These are phyloP conservation scores for Hibiscus tridactylites DNA, from an alignment of 345 rosid species.

Conservation along the genomic window DNA sequence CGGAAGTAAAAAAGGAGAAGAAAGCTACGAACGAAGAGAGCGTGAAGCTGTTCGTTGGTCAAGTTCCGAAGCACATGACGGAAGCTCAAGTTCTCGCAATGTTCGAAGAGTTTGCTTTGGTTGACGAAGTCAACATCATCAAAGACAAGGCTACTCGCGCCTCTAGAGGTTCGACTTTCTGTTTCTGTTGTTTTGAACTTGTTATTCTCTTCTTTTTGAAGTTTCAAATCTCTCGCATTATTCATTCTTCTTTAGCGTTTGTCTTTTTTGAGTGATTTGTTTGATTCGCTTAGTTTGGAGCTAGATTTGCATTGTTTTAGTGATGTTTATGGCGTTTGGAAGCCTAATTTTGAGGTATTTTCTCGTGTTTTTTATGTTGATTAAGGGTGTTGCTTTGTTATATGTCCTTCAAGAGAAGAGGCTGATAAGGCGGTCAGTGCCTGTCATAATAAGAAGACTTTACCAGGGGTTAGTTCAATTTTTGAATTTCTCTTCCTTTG, in stretches of 20 bases:
- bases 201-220: neutral
- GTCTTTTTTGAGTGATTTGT: slow-evolving; percentile 12
- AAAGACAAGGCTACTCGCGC: slow-evolving; percentile 84
- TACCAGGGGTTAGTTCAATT: slow-evolving; percentile 71
- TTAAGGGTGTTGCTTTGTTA: slow-evolving; percentile 87
- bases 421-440: slow-evolving; percentile 96
- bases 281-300: slow-evolving; percentile 24
- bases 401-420: slow-evolving; percentile 91
- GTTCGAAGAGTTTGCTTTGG: slow-evolving; percentile 84
- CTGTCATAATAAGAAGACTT: slow-evolving; percentile 87
- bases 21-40: slow-evolving; percentile 52
- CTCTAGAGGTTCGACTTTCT: slow-evolving; percentile 56
- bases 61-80: slow-evolving; percentile 94
- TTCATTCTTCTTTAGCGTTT: neutral
- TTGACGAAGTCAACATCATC: slow-evolving; percentile 98
- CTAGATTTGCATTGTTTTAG: slow-evolving; percentile 19
- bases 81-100: slow-evolving; percentile 81
- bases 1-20: slow-evolving; percentile 49
- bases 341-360: slow-evolving; percentile 45
- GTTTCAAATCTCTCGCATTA: slow-evolving; percentile 12
- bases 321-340: slow-evolving; percentile 7
- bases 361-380: neutral
- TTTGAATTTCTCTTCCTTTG: slow-evolving; percentile 4
- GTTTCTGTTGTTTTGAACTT: neutral
- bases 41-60: slow-evolving; percentile 98